Base-by-base conservation (phyloP, 2,329 filamentous ascomycete genomes). In the Ophiostoma ips region DNA sequence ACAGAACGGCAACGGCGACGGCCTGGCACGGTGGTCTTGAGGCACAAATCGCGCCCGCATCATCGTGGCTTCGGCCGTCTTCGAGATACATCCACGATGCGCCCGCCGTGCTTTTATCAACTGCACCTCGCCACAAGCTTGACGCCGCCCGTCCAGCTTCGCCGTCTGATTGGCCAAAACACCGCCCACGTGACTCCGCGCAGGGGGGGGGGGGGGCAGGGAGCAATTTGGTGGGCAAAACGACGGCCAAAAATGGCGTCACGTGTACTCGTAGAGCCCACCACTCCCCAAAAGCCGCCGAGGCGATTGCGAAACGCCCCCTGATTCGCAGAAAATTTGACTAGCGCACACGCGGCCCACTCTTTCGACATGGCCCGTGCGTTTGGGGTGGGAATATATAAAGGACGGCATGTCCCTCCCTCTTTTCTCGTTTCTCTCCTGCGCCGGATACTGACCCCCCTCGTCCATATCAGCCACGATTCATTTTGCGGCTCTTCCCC, bases 271-370 rank as follows among this genome's bases (percentile, higher is more conserved):
- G 50, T 2, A 13, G 11, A 34, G 41, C 9, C 31, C 52, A 50
- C 55, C 53, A 53, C 53, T n/a, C n/a, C 52, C 44, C 19, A 31
- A 21, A 50, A 52, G 50, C 47, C 30, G 49, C 48, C 50, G 50
- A 46, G 46, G 47, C 50, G 53, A 56, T 55, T 53, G 53, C 48
- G 47, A 47, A 51, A 46, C 36, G 9, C 34, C 48, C 50, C 43
- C 46, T 57, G 54, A 57, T 57, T 57, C 52, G 55, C 46, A 50
- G 52, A 57, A 52, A 52, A 48, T 38, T 50, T 40, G 10, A 36
- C 51, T 57, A 57, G 55, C 50, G 55, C 50, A 43, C 36, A 15
- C 16, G 10, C 9, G 12, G 35, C 41, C 52, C 46, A 48, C 50
- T 52, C 16, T 51, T 53, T 43, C 3, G 3, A 16, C 15, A 4